Conservation (phyloP, 345 rosid species). For the Citrus sp. region DNA sequence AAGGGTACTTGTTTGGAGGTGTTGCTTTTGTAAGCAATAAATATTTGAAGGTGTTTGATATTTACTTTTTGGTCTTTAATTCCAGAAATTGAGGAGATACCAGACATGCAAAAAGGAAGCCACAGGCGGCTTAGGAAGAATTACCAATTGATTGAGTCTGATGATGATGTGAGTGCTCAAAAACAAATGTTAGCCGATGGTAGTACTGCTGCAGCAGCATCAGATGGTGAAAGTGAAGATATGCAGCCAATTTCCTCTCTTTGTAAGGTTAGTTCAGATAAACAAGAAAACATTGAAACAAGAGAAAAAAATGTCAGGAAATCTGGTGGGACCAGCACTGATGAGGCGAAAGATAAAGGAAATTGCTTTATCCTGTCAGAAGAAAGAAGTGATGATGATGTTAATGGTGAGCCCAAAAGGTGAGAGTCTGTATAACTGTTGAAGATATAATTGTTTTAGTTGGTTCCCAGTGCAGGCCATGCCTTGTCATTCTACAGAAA, state of each 20-base stretch:
- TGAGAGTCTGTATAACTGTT: constrained; percentile 6
- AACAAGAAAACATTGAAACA: constrained; percentile 14
- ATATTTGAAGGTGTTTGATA: too few species aligned
- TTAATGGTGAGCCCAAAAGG: constrained; percentile 21
- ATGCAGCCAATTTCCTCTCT: constrained; percentile 22
- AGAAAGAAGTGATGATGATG: background rate
- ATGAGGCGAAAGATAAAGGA: constrained; percentile 8
- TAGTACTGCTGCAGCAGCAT: constrained; percentile 8
- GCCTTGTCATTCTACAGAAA: background rate
- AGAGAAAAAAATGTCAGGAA: constrained; percentile 14
- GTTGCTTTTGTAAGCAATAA: too few species aligned
- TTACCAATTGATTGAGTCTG: constrained; percentile 42
- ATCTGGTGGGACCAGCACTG: constrained; percentile 12
- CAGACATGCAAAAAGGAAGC: constrained; percentile 3
- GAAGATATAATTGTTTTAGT: background rate
- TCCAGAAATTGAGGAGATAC: too few species aligned
- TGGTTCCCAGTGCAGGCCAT: background rate
- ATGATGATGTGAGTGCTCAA: constrained; percentile 30
- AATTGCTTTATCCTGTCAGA: background rate
- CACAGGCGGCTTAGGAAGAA: constrained; percentile 44
- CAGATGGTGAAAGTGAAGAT: constrained; percentile 32
- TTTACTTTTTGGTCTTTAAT: too few species aligned
- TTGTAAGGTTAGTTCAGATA: constrained; percentile 17
- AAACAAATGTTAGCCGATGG: constrained; percentile 10
- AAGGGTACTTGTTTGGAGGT: too few species aligned